phyloP scores from a whole-genome alignment of 2,329 filamentous ascomycete species.

The Pochonia chlamydosporia region DNA sequence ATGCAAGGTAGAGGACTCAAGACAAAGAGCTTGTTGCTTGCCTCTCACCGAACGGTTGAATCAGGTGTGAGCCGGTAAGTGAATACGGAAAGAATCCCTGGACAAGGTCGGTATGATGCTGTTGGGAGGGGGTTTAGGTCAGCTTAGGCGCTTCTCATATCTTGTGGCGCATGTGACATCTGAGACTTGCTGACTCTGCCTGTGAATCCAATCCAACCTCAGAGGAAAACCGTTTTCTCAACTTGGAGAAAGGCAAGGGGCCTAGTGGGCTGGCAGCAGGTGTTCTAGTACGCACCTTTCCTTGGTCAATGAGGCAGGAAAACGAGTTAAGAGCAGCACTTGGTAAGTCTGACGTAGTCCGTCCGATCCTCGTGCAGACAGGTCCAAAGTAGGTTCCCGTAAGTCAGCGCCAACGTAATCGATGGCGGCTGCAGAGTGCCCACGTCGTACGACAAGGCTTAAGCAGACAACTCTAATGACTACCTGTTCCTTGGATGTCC shows the following conservation, averaged over 20 bases:
- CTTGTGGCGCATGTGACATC: background rate
- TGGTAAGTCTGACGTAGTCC: background rate
- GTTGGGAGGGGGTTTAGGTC: background rate
- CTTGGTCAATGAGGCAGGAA: background rate
- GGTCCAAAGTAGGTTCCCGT: background rate
- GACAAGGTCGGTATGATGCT: background rate
- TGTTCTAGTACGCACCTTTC: background rate
- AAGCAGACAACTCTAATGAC: background rate
- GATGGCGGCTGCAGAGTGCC: background rate
- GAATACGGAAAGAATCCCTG: background rate
- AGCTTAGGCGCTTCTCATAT: background rate
- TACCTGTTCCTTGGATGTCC: background rate
- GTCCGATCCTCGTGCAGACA: background rate
- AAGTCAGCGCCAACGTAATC: background rate
- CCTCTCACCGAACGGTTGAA: background rate
- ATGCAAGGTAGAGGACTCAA: background rate
- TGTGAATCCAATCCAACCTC: background rate
- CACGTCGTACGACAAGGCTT: background rate
- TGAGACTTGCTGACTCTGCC: background rate
- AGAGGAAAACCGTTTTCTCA: background rate
- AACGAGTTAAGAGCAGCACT: background rate
- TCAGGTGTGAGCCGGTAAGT: background rate
- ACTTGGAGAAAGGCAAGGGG: background rate
- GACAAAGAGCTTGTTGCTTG: background rate
- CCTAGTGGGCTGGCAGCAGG: background rate